Conservation (phyloP, 768 basidiomycete species). For the Boletus coccyginus region DNA sequence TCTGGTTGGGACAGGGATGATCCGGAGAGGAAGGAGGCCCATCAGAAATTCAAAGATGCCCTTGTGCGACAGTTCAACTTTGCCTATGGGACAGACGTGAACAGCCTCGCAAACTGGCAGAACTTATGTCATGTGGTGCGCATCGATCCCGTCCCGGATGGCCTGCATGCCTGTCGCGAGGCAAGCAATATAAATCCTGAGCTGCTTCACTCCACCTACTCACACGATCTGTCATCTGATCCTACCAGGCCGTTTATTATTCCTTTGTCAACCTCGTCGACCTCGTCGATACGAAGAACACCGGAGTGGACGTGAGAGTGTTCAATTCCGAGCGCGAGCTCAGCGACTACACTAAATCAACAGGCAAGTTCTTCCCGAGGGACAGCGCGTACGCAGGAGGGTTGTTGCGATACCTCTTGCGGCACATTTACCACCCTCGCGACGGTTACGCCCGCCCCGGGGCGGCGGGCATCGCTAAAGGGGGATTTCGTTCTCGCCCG, state of each 20-base stretch:
- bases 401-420: conserved; percentile 4
- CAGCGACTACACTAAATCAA: not conserved
- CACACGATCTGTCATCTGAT: not conserved
- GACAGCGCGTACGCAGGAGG: conserved; percentile 7
- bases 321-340: not conserved
- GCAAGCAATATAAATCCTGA: not conserved
- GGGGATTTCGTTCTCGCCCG: conserved; percentile 2
- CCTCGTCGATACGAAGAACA: not conserved
- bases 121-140: not conserved
- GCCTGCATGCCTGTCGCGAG: not conserved
- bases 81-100: not conserved
- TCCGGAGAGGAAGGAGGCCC: not conserved
- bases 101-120: not conserved
- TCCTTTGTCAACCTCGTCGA: conserved; percentile 1
- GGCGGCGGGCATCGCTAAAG: conserved; percentile 3
- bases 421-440: conserved; percentile 4
- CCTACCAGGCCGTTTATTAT: not conserved
- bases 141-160: not conserved
- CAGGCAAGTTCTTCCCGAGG: conserved; percentile 10
- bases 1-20: not conserved
- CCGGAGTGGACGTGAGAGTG: not conserved
- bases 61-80: not conserved
- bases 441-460: not conserved
- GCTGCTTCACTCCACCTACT: not conserved
- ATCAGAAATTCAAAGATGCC: not conserved